Percentiles rank a stretch among this genome's conserved stretches.
Evolutionary conservation across 1,284 basidiomycete species (phyloP).

Genomic region (Caloboletus inedulis): DNA sequence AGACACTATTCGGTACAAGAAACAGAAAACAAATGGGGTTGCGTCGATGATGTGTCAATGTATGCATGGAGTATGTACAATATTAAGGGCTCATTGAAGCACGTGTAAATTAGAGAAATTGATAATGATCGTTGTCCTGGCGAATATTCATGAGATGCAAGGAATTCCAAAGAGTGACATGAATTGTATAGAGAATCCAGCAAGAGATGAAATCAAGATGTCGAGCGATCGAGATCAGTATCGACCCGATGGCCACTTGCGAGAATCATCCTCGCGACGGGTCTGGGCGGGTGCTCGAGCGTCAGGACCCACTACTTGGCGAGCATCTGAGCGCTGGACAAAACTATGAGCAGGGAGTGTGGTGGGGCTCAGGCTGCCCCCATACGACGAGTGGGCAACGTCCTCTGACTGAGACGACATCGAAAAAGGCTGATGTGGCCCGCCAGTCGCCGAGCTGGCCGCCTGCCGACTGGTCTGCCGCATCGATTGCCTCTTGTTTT

Average conservation of each 20-base stretch:
- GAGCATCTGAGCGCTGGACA: conserved; percentile 40
- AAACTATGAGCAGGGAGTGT: conserved; percentile 36
- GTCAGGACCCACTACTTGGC: conserved; percentile 32
- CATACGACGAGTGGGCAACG: conserved; percentile 31
- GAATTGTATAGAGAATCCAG: conserved; percentile 37
- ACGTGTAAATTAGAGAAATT: conserved; percentile 35
- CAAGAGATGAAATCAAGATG: conserved; percentile 36
- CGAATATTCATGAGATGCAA: conserved; percentile 34
- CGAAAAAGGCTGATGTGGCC: conserved; percentile 52
- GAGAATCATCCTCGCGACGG: conserved; percentile 41
- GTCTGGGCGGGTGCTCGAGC: conserved; percentile 33
- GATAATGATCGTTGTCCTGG: conserved; percentile 38
- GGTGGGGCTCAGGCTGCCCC: conserved; percentile 35
- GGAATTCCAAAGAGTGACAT: conserved; percentile 37
- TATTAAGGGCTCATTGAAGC: conserved; percentile 34
- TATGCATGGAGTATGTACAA: conserved; percentile 36
- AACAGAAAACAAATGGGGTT: conserved; percentile 22
- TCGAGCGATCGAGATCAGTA: conserved; percentile 44
- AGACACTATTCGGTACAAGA: conserved; percentile 28
- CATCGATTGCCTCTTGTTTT: conserved; percentile 80
- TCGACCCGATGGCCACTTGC: conserved; percentile 45
- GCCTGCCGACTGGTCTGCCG: conserved; percentile 69
- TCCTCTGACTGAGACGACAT: conserved; percentile 41
- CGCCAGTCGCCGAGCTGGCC: conserved; percentile 40
- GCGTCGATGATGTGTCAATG: conserved; percentile 33